Evolutionary conservation across 73 alveolate genomes (phyloP).

Genomic region (Breviolum minutum): DNA sequence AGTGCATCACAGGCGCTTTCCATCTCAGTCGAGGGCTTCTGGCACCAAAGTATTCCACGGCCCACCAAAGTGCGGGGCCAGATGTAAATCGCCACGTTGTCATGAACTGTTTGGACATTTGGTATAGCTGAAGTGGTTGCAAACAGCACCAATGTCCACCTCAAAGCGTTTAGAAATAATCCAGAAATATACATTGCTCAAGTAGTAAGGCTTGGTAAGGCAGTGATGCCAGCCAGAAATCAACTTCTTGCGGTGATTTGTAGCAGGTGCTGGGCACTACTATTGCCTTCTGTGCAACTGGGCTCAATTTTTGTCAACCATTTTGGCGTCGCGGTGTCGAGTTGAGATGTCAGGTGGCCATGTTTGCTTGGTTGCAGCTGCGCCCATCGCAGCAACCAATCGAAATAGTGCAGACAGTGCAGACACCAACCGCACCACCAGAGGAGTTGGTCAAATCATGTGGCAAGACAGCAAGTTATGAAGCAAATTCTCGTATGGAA

Average conservation of each 20-base stretch:
- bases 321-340: neutral
- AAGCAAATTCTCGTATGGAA: too few species aligned
- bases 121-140: too few species aligned
- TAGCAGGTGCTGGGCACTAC: conserved; percentile 75
- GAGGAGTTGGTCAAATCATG: conserved; percentile 50
- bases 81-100: too few species aligned
- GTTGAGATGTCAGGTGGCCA: neutral
- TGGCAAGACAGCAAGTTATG: neutral
- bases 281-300: conserved; percentile 55
- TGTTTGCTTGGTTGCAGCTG: conserved; percentile 79
- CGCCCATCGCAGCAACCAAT: neutral
- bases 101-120: too few species aligned
- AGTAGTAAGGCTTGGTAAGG: too few species aligned
- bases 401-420: neutral
- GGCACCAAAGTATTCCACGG: conserved; percentile 91
- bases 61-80: conserved; percentile 63
- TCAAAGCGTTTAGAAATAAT: too few species aligned
- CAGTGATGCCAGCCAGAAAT: neutral
- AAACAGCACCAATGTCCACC: too few species aligned
- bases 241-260: neutral
- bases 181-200: too few species aligned
- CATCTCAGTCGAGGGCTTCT: conserved; percentile 86
- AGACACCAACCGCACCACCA: conserved; percentile 23
- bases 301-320: neutral
- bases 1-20: conserved; percentile 59